Conservation (phyloP, 2,329 filamentous ascomycete genomes). For the Coniochaeta sp. region DNA sequence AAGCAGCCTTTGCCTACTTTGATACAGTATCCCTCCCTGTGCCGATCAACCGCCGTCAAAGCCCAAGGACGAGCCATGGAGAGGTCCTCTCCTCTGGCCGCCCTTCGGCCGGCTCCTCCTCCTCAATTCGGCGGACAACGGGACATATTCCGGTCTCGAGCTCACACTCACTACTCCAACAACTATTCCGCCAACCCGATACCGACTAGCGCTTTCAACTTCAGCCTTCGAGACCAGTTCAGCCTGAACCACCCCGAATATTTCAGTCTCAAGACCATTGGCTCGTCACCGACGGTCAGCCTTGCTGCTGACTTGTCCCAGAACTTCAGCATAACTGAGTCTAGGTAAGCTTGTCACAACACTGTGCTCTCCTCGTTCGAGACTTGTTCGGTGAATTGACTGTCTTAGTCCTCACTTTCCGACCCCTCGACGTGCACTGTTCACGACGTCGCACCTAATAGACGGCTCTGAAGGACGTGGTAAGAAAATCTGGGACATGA, state of each 20-base stretch:
- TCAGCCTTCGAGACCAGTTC: slow-evolving; percentile 71
- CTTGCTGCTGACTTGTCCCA: slow-evolving; percentile 91
- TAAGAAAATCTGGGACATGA: slow-evolving; percentile 30
- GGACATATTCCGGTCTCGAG: slow-evolving; percentile 45
- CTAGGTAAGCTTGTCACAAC: slow-evolving; percentile 58
- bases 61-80: slow-evolving; percentile 53
- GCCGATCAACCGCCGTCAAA: neutral
- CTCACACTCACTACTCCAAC: slow-evolving; percentile 39
- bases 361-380: slow-evolving; percentile 12
- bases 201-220: slow-evolving; percentile 52
- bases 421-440: slow-evolving; percentile 77
- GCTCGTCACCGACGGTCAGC: slow-evolving; percentile 85
- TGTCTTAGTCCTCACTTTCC: slow-evolving; percentile 65
- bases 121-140: slow-evolving; percentile 48
- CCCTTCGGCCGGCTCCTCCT: slow-evolving; percentile 68
- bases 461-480: slow-evolving; percentile 47
- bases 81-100: slow-evolving; percentile 86
- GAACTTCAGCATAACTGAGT: slow-evolving; percentile 80
- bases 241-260: slow-evolving; percentile 59
- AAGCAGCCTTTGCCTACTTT: neutral
- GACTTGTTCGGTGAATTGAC: slow-evolving; percentile 9
- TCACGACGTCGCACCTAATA: slow-evolving; percentile 66
- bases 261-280: slow-evolving; percentile 65
- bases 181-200: slow-evolving; percentile 46
- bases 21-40: neutral